Evolutionary conservation across 208 protist species (phyloP), one percentile per base, ranked within the genome.

Genomic region (Trypanosoma brucei): DNA sequence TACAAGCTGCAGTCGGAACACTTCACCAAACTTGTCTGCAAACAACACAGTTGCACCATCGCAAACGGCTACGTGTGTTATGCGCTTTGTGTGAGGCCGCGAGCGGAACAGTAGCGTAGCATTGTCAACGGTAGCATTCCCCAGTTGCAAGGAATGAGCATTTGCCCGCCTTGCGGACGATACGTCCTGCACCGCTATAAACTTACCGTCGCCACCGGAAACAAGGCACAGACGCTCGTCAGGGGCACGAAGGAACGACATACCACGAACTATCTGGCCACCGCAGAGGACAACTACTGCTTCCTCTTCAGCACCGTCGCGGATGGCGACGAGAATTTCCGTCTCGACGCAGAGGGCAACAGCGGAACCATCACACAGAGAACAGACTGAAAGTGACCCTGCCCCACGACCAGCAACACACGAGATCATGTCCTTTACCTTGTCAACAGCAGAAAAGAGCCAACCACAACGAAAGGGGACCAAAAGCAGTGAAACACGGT

Each of bases 21-120:
- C 86, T 60, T 95, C 89, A 31, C 89, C 89, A 58, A 95, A 95
- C 72, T 93, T 95, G 78, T 95, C 89, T 14, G 86, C 89, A 59
- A 92, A 94, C 34, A 95, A 59, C 46, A 95, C 79, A 31, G 69
- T 79, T 50, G 72, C 72, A 39, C 89, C 88, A 48, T 77, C 48
- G 50, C 62, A 72, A 2, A 77, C 73, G 9, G 66, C 75, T 34
- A 91, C 58, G 51, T 83, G 77, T 7, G 80, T 91, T 59, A 95
- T 92, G 64, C 86, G 83, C 72, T 95, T 95, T 22, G 73, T 69
- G 64, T 93, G 89, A 3, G 86, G 89, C 1, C 86, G 84, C 72
- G 86, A 91, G 50, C 54, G 59, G 66, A 76, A 93, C n/a, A 75
- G 65, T 14, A 78, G 79, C 53, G 58, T 53, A 54, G 65, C n/a